Conservation (phyloP, 306 rosid genomes). For the Medicago truncatula region MtrunA17r5.0-ANR NC_053044.1:37487501-37488000, state of each 20-base stretch:
- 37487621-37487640: too few species aligned
- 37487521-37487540: too few species aligned
- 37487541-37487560: too few species aligned
- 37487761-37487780: not conserved
- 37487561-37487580: too few species aligned
- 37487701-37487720: not conserved
- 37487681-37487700: not conserved
- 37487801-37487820: not conserved
- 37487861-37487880: not conserved
- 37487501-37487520: slow-evolving; percentile 68
- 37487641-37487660: too few species aligned
- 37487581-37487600: too few species aligned
- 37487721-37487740: not conserved
- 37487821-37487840: not conserved
- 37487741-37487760: too few species aligned
- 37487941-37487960: slow-evolving; percentile 56
- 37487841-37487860: not conserved
- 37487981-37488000: slow-evolving; percentile 78
- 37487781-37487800: not conserved
- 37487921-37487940: not conserved
- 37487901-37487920: not conserved
- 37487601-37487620: too few species aligned
- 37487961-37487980: slow-evolving; percentile 69
- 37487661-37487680: not conserved
- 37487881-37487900: not conserved